A percentile compares a stretch with the other conserved stretches of the same genome.
Conservation (phyloP, 805 yeast species). For the Kuraishia floccosa region DNA sequence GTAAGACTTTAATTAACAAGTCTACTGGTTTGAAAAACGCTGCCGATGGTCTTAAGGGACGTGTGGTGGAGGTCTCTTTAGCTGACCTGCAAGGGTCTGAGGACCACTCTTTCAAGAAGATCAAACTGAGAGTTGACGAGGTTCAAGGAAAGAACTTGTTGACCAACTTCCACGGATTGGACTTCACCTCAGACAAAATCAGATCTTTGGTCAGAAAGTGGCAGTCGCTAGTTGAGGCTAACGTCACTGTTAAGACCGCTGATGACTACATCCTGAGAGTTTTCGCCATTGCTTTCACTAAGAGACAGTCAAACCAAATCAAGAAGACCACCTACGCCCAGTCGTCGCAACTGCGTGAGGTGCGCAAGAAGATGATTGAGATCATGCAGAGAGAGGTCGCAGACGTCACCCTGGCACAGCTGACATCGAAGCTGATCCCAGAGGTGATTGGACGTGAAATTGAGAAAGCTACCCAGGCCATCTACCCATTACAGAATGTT, state of each 20-base stretch:
- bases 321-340: slow-evolving; percentile 98
- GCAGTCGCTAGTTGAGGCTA: slow-evolving; percentile 97
- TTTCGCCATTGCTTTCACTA: slow-evolving; percentile 97
- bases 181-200: slow-evolving; percentile 95
- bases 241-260: slow-evolving; percentile 95
- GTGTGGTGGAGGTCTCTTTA: slow-evolving; percentile 89
- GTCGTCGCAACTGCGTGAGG: slow-evolving; percentile 93
- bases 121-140: slow-evolving; percentile 96
- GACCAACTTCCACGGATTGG: slow-evolving; percentile 99
- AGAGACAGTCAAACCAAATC: slow-evolving; percentile 93
- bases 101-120: slow-evolving; percentile 97
- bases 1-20: slow-evolving; percentile 97
- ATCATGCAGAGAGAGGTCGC: slow-evolving; percentile 95
- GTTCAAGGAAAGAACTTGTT: slow-evolving; percentile 97
- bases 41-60: slow-evolving; percentile 96
- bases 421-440: slow-evolving; percentile 94
- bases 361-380: slow-evolving; percentile 94
- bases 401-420: slow-evolving; percentile 90
- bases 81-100: slow-evolving; percentile 98
- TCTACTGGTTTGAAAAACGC: slow-evolving; percentile 97
- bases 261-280: slow-evolving; percentile 96
- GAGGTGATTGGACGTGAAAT: slow-evolving; percentile 98
- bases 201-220: slow-evolving; percentile 97
- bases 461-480: slow-evolving; percentile 88
- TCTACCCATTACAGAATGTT: slow-evolving; percentile 97